phyloP scores from a whole-genome alignment of 768 basidiomycete species.

The Collybia sordida region DNA sequence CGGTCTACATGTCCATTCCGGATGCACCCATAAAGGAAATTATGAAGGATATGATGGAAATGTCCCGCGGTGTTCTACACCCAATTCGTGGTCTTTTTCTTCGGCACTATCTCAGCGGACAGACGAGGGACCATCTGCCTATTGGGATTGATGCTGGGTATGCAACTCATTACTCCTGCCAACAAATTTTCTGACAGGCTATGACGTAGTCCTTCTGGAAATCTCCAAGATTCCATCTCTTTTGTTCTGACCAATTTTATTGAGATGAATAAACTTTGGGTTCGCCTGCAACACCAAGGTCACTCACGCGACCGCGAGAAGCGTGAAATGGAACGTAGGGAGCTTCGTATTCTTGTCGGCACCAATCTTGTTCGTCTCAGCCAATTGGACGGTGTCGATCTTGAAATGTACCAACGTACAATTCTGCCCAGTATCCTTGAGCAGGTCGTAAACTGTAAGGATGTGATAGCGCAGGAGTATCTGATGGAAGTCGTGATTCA shows the following conservation, averaged over 20 bases:
- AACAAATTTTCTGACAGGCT: slow-evolving; percentile 2
- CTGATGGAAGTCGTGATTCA: slow-evolving; percentile 99
- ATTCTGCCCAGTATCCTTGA: slow-evolving; percentile 94
- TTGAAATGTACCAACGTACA: slow-evolving; percentile 81
- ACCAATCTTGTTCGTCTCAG: slow-evolving; percentile 96
- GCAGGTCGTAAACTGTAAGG: slow-evolving; percentile 98
- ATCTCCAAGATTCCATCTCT: slow-evolving; percentile 91
- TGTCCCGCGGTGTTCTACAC: slow-evolving; percentile 96
- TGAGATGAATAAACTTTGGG: slow-evolving; percentile 99
- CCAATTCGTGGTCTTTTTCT: slow-evolving; percentile 96
- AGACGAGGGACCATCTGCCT: slow-evolving; percentile 95
- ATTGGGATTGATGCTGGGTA: slow-evolving; percentile 84
- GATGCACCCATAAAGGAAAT: slow-evolving; percentile 98
- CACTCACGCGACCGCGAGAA: slow-evolving; percentile 97
- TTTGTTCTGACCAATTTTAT: slow-evolving; percentile 99
- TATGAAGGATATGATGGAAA: slow-evolving; percentile 99
- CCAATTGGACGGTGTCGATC: slow-evolving; percentile 94
- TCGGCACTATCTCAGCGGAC: slow-evolving; percentile 94
- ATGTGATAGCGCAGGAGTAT: slow-evolving; percentile 98
- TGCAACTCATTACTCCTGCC: slow-evolving; percentile 18
- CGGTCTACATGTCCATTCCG: slow-evolving; percentile 98
- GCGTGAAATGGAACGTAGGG: slow-evolving; percentile 93
- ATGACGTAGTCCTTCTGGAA: slow-evolving; percentile 71
- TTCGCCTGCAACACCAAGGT: slow-evolving; percentile 95
- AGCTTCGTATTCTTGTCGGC: slow-evolving; percentile 93